Evolutionary conservation across 192 early-diverging fungal species (phyloP).

Genomic region (Podila verticillata): DNA sequence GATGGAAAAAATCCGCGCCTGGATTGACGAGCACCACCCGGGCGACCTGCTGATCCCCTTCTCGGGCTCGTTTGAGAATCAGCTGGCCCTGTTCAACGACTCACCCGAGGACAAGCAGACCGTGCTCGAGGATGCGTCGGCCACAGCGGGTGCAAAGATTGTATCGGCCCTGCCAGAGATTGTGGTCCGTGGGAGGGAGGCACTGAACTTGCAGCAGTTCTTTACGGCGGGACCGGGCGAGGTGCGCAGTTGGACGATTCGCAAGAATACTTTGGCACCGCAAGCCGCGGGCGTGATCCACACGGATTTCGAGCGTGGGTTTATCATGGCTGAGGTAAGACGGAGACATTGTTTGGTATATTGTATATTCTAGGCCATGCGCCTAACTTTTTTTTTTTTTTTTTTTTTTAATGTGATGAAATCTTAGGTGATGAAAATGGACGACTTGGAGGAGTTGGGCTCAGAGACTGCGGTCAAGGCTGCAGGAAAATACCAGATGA

Average conservation of each 20-base stretch:
- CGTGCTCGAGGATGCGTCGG: constrained; percentile 66
- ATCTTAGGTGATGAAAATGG: constrained; percentile 58
- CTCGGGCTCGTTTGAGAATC: constrained; percentile 63
- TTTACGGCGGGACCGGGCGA: constrained; percentile 83
- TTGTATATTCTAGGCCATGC: no score
- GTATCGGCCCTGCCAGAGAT: constrained; percentile 71
- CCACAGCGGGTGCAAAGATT: constrained; percentile 37
- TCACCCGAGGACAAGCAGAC: constrained; percentile 59
- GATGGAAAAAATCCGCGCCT: constrained; percentile 71
- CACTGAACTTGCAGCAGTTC: constrained; percentile 77
- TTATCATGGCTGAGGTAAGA: constrained; percentile 78
- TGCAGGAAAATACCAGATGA: constrained; percentile 76
- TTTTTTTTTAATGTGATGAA: constrained; percentile 4
- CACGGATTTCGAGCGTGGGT: constrained; percentile 81
- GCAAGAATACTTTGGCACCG: constrained; percentile 75
- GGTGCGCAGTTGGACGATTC: constrained; percentile 81
- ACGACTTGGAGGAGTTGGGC: constrained; percentile 66
- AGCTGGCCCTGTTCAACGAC: constrained; percentile 44
- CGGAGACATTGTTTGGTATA: neutral
- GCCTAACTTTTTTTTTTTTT: neutral
- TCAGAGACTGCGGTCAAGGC: constrained; percentile 76
- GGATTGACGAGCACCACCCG: constrained; percentile 75
- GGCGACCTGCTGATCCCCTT: constrained; percentile 77
- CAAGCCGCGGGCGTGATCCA: constrained; percentile 72
- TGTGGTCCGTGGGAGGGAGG: constrained; percentile 73